phyloP scores from a whole-genome alignment of 805 yeast genomes.

The Candida suzukii region DNA sequence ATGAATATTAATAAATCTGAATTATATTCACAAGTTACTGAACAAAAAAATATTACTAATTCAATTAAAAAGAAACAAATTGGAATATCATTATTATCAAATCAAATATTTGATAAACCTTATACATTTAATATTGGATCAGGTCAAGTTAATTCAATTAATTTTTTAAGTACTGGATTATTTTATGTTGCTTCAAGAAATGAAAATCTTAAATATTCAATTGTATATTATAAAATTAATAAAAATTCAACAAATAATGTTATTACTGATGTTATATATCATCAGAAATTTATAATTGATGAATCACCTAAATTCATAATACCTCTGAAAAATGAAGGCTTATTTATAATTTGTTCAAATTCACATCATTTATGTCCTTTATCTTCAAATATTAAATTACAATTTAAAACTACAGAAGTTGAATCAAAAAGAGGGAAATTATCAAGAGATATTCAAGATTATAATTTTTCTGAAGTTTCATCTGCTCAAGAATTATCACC shows the following conservation, averaged over 20 bases:
- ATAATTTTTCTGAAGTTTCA: not conserved
- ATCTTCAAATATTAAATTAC: no score
- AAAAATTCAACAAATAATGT: not conserved
- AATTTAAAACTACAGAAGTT: no score
- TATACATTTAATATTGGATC: slow-evolving; percentile 8
- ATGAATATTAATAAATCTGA: slow-evolving; percentile 13
- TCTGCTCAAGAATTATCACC: not conserved
- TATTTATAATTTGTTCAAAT: slow-evolving; percentile 12
- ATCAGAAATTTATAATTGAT: slow-evolving; percentile 8
- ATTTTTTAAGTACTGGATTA: slow-evolving; percentile 5
- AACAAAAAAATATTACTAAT: no score
- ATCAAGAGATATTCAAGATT: not conserved
- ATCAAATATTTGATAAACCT: slow-evolving; percentile 14
- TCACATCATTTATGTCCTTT: slow-evolving; percentile 11
- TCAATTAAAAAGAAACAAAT: slow-evolving; percentile 6
- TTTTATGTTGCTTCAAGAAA: slow-evolving; percentile 12
- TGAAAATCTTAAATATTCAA: slow-evolving; percentile 8
- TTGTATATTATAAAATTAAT: slow-evolving; percentile 9
- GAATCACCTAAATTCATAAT: slow-evolving; percentile 9
- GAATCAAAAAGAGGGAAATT: no score
- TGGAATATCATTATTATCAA: slow-evolving; percentile 6
- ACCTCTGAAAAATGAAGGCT: slow-evolving; percentile 9
- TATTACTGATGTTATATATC: slow-evolving; percentile 1
- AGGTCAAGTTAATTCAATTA: slow-evolving; percentile 7
- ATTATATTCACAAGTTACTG: slow-evolving; percentile 10